Evolutionary conservation across 768 basidiomycete species (phyloP), one percentile per base, ranked within the genome.

Genomic region (Hericium erinaceus): DNA sequence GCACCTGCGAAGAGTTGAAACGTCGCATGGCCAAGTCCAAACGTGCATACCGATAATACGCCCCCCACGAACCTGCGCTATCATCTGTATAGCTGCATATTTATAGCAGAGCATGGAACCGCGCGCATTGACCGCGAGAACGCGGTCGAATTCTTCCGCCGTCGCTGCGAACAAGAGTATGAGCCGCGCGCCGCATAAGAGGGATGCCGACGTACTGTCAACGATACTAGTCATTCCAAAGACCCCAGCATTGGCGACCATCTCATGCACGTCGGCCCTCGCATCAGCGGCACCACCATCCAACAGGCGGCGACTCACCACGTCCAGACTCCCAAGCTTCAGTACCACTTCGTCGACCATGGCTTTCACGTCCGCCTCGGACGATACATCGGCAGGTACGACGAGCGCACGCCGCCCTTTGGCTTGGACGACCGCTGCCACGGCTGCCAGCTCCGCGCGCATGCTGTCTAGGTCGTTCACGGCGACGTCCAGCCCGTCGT

Each of bases 401-500:
- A 51, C 28, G 24, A 26, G 49, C 28, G 49, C 8, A 3, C 12
- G 18, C 16, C 49, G 49, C 20, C 49, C 49, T 26, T 16, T 26
- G 24, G 8, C 7, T 15, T 51, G 20, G 49, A 51, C 24, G 15
- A 33, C 28, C 49, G 18, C 16, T 3, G 49, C 22, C 49, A 51
- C 20, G 0, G 49, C 49, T n/a, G 18, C 49, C 3, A 51, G 49
- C 20, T 18, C 20, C 24, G 3, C 24, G 12, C 9, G 20, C 28
- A 22, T 51, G 24, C 11, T 26, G 20, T 20, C 20, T 8, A 51
- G 20, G 22, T 79, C 81, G 20, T 76, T 80, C 49, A 80, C 60
- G n/a, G 72, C 74, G 41, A 81, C 62, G 49, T 78, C 69, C 59
- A 72, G 75, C 3, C 80, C 79, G 54, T 78, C 80, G 10, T 64